Evolutionary conservation across 441 rosid species (phyloP), one percentile per base, ranked within the genome.

Genomic region (Pelargonium cotyledonis): DNA sequence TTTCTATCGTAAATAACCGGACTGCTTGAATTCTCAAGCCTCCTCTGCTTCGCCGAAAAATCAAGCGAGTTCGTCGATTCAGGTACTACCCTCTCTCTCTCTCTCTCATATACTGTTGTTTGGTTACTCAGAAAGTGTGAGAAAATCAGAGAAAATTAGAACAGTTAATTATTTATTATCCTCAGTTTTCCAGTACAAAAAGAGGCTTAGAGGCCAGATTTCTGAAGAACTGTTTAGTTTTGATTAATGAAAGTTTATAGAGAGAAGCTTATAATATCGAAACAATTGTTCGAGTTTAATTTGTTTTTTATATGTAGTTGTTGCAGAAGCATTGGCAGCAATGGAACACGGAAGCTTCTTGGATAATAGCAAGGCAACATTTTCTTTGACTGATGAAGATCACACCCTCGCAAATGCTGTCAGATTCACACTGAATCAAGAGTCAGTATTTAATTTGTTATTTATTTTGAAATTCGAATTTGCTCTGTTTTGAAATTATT

Each of bases 371-470:
- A 77, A 73, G 31, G 93, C 93, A 43, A 79, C 99, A 4, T 90
- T 95, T 80, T 82, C 89, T 63, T 72, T 92, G 9, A 67, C 83
- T 0, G 91, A 87, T 19, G 98, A 92, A 74, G 98, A 90, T 77
- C 97, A 95, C 71, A 95, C 98, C 4, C 84, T 95, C 21, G 98
- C 96, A 8, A 92, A 90, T 72, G 76, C 96, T 49, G 81, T 92
- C 68, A 81, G 98, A 71, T 92, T 84, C 83, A 76, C 87, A 65
- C 79, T 95, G 80, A 90, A 92, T 83, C 99, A 95, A 84, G 98
- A 95, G 98, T 90, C n/a, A 81, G 93, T 86, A 21, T 70, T 23
- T 4, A 10, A 16, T 23, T 38, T 23, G 3, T 21, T 41, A 12
- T 2, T 7, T 1, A 1, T 47, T 16, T 1, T 16, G 4, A 31